These are phyloP conservation scores for Agaricus subrufescens DNA, from an alignment of 768 basidiomycete species.

Conservation along the genomic window DNA sequence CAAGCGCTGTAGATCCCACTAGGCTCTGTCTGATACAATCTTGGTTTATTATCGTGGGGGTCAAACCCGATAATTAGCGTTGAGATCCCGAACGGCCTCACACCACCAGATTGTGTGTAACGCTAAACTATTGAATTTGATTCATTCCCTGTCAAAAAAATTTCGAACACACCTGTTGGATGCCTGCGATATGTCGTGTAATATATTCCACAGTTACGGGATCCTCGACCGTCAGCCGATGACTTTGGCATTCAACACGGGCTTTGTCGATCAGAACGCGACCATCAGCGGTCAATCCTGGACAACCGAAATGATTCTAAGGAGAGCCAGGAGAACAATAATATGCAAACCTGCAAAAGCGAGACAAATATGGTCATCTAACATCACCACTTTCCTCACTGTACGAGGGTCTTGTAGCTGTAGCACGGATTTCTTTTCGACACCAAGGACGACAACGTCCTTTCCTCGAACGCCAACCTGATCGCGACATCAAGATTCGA, in stretches of 20 bases:
- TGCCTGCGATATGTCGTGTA: slow-evolving; percentile 96
- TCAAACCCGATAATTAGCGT: slow-evolving; percentile 97
- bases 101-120: slow-evolving; percentile 99
- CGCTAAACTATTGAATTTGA: slow-evolving; percentile 39
- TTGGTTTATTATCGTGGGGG: slow-evolving; percentile 81
- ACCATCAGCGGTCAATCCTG: slow-evolving; percentile 96
- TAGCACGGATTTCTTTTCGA: slow-evolving; percentile 97
- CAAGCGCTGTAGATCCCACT: slow-evolving; percentile 97
- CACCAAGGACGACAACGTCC: slow-evolving; percentile 92
- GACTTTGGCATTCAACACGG: slow-evolving; percentile 94
- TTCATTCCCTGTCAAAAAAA: background rate
- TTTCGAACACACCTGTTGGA: slow-evolving; percentile 75
- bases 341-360: slow-evolving; percentile 85
- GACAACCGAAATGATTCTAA: slow-evolving; percentile 7
- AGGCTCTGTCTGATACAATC: slow-evolving; percentile 95
- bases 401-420: slow-evolving; percentile 98
- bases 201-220: slow-evolving; percentile 99
- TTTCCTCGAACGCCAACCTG: slow-evolving; percentile 92
- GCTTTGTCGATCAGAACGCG: slow-evolving; percentile 98
- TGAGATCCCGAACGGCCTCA: slow-evolving; percentile 96
- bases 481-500: background rate
- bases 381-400: slow-evolving; percentile 95
- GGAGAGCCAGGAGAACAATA: background rate
- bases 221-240: slow-evolving; percentile 95
- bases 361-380: slow-evolving; percentile 95